Evolutionary conservation across 2,329 filamentous ascomycete genomes (phyloP).

Genomic region (Ceratocystis variospora): DNA sequence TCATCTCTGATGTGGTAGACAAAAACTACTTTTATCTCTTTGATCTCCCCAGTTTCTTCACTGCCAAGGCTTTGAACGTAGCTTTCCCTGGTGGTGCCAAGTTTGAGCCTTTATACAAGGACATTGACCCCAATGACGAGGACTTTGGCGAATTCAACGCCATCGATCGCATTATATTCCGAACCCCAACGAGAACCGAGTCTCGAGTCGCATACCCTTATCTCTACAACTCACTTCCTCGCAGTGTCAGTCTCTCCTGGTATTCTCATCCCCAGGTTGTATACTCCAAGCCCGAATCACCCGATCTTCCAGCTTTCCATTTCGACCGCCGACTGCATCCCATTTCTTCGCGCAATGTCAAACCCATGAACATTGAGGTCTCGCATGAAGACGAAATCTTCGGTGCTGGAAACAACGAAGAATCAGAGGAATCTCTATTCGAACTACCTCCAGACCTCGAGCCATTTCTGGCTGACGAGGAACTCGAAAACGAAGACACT

Average conservation of each 20-base stretch:
- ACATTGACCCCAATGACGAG: slow-evolving; percentile 96
- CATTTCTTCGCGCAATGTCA: slow-evolving; percentile 86
- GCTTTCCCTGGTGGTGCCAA: slow-evolving; percentile 93
- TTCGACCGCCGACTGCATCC: slow-evolving; percentile 98
- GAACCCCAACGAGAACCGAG: slow-evolving; percentile 85
- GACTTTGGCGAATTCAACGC: slow-evolving; percentile 99
- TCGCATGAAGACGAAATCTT: slow-evolving; percentile 93
- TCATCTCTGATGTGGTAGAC: slow-evolving; percentile 84
- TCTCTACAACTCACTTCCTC: slow-evolving; percentile 88
- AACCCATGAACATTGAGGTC: slow-evolving; percentile 81
- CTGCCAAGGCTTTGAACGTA: slow-evolving; percentile 92
- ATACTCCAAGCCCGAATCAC: slow-evolving; percentile 76
- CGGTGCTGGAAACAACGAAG: slow-evolving; percentile 59
- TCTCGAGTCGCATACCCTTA: slow-evolving; percentile 90
- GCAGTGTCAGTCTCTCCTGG: slow-evolving; percentile 86
- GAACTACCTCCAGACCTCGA: slow-evolving; percentile 65
- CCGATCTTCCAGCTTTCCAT: slow-evolving; percentile 85
- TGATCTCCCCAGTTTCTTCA: slow-evolving; percentile 85
- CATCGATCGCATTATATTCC: slow-evolving; percentile 98
- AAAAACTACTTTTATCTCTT: slow-evolving; percentile 98
- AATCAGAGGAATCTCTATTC: slow-evolving; percentile 68
- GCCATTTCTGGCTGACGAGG: slow-evolving; percentile 81
- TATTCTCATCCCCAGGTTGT: slow-evolving; percentile 89
- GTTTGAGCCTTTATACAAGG: slow-evolving; percentile 95
- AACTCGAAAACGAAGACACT: slow-evolving; percentile 78